These are phyloP conservation scores for Aspergillus ostianus DNA, from an alignment of 495 filamentous ascomycete genomes.

Conservation along the genomic window DNA sequence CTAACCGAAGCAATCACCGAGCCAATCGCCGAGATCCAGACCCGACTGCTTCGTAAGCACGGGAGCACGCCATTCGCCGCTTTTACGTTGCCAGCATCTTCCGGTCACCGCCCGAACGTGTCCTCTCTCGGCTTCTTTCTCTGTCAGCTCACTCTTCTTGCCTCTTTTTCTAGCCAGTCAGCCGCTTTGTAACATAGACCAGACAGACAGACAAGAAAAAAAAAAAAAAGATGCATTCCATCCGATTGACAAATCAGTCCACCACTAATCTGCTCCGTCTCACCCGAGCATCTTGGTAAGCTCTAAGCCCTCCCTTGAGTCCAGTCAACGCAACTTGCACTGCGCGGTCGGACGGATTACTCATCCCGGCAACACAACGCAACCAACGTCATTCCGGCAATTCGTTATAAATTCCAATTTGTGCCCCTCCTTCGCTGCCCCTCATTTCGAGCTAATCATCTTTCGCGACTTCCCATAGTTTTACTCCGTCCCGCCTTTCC, in stretches of 20 bases:
- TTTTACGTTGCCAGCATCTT: constrained; percentile 11
- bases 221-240: constrained; percentile 16
- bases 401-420: constrained; percentile 17
- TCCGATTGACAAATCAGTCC: constrained; percentile 20
- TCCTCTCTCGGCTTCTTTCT: background rate
- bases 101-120: background rate
- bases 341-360: background rate
- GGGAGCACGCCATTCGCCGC: constrained; percentile 29
- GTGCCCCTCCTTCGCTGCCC: constrained; percentile 19
- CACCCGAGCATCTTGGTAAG: constrained; percentile 21
- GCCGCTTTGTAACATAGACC: constrained; percentile 1
- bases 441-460: constrained; percentile 28
- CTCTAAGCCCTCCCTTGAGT: constrained; percentile 2
- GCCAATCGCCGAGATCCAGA: constrained; percentile 15
- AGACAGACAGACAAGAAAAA: constrained; percentile 3
- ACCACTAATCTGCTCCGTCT: constrained; percentile 12
- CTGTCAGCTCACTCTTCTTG: background rate
- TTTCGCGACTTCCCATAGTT: constrained; percentile 13
- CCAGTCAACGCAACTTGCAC: constrained; percentile 9
- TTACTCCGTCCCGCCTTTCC: constrained; percentile 22
- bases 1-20: background rate
- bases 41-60: constrained; percentile 27
- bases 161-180: background rate
- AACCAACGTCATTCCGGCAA: constrained; percentile 23
- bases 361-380: background rate